Base-by-base conservation (phyloP, 2,329 filamentous ascomycete species). In the Trichoderma sp. region DNA sequence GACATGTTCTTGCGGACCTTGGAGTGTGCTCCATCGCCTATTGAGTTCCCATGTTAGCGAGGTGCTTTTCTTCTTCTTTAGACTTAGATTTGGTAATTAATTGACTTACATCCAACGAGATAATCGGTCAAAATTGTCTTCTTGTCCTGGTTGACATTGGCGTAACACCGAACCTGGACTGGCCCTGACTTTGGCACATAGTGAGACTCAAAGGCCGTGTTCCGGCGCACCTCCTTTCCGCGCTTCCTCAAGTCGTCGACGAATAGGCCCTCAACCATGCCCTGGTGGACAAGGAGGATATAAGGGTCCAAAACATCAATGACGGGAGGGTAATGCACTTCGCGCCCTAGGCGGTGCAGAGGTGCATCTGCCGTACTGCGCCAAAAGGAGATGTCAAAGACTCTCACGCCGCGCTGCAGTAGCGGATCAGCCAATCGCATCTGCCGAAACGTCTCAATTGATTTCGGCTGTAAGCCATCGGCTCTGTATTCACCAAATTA, bases 321-420 rank as follows among this genome's bases (percentile, higher is more conserved):
- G 50, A 85, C 82, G 2, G 86, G 85, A 7, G 90, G 92, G 77
- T 93, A 94, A 79, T 93, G 91, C 17, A 90, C 82, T 78, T 93
- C 88, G 68, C 91, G 87, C 11, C 87, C 87, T 23, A 90, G 86
- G 70, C 91, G 87, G 71, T 85, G 86, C 68, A 93, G 82, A 3
- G 86, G 80, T 73, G 85, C 81, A 17, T 84, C 81, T 36, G 81
- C 78, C 2, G 84, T 87, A 70, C 84, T 83, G 78, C 88, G 85
- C 91, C 92, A 94, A 78, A 93, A 93, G 57, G 89, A 86, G 73
- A 94, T 93, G 77, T 94, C 92, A 80, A 91, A 92, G 58, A 94
- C 88, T 59, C 88, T 88, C 64, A 91, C 91, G 34, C 90, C 91
- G 75, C 90, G 87, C 73, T 88, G 87, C 55, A 94, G 80, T 34